Conservation (phyloP, 345 rosid species). For the Ceriops zippeliana region DNA sequence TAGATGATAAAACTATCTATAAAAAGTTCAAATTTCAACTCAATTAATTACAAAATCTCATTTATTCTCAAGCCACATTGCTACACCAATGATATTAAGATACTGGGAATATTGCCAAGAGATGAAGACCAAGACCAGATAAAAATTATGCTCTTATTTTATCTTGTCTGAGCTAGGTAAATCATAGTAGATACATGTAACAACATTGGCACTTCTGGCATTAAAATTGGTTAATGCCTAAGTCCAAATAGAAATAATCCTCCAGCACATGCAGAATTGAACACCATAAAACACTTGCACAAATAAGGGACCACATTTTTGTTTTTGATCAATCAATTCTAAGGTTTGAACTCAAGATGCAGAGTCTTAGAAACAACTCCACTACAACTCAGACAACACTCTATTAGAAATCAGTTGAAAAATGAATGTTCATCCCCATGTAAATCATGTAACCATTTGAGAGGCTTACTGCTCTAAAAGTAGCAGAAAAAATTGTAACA, state of each 20-base stretch:
- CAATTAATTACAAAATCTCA: neutral
- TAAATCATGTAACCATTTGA: neutral
- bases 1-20: neutral
- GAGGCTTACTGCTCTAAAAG: neutral
- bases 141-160: neutral
- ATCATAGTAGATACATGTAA: too few species aligned
- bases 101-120: neutral
- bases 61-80: neutral
- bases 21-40: neutral
- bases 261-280: too few species aligned
- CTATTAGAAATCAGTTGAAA: neutral
- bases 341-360: too few species aligned
- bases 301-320: too few species aligned
- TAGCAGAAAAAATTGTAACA: constrained; percentile 20
- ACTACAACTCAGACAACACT: neutral
- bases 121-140: neutral
- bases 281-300: too few species aligned
- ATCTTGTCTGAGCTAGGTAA: too few species aligned
- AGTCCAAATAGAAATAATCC: too few species aligned
- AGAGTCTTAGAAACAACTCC: neutral
- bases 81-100: neutral
- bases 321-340: too few species aligned
- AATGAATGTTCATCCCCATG: neutral
- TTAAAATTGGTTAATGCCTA: too few species aligned
- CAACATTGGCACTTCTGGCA: too few species aligned